These are phyloP conservation scores for Cryptococcus sp. DNA, from an alignment of 1,284 basidiomycete genomes.

Conservation along the genomic window DNA sequence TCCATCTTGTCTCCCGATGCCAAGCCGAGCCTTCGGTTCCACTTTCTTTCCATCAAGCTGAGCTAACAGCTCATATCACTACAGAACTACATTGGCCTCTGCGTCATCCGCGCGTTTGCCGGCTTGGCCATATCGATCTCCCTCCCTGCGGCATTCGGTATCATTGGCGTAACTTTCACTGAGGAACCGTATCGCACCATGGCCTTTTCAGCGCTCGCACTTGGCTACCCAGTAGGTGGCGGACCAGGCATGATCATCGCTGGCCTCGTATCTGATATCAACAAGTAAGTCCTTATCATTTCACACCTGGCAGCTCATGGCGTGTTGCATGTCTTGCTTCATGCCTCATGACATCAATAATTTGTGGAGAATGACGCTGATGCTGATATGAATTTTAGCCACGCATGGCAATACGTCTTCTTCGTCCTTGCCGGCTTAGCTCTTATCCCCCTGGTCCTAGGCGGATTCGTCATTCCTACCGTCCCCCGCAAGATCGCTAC, in stretches of 20 bases:
- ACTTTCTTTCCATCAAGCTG: background rate
- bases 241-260: conserved; percentile 32
- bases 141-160: conserved; percentile 40
- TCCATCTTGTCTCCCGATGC: background rate
- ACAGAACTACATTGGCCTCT: conserved; percentile 24
- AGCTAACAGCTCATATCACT: background rate
- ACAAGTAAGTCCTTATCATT: conserved; percentile 12
- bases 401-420: conserved; percentile 42
- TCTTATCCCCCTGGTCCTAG: conserved; percentile 33
- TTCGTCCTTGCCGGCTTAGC: conserved; percentile 41
- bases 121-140: conserved; percentile 33
- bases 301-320: background rate
- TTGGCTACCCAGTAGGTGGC: conserved; percentile 34
- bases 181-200: conserved; percentile 38
- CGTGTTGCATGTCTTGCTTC: too few species aligned
- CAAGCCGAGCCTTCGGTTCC: background rate
- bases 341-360: too few species aligned
- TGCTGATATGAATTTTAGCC: conserved; percentile 8
- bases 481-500: conserved; percentile 18
- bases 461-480: conserved; percentile 34
- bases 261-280: conserved; percentile 25
- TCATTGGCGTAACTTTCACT: conserved; percentile 39
- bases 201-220: conserved; percentile 36
- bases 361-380: background rate
- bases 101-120: conserved; percentile 31